A percentile compares a stretch with the other conserved stretches of the same genome.
Conservation (phyloP, 129 eudicot species). For the Calendula officinalis region DNA sequence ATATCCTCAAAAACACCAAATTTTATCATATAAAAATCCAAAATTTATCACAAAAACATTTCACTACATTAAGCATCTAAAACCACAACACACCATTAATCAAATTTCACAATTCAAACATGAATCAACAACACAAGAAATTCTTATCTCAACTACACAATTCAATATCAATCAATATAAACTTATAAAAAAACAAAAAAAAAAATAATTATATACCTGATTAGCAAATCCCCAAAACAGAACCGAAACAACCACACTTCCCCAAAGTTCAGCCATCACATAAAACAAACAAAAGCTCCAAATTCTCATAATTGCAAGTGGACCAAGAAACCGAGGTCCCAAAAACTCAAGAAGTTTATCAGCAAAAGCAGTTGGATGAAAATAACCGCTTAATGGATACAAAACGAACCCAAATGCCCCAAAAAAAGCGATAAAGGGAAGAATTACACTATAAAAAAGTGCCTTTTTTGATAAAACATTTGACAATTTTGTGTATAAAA, state of each 20-base stretch:
- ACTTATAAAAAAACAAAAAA: not conserved
- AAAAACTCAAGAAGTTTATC: slow-evolving; percentile 70
- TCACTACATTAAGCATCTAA: not conserved
- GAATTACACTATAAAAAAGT: slow-evolving; percentile 68
- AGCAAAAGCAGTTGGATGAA: slow-evolving; percentile 92
- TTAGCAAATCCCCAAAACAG: slow-evolving; percentile 99
- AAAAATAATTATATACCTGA: slow-evolving; percentile 56
- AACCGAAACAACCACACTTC: slow-evolving; percentile 96
- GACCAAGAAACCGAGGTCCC: slow-evolving; percentile 95
- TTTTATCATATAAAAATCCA: no score
- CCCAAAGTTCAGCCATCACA: slow-evolving; percentile 99
- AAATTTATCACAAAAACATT: no score
- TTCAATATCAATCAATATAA: slow-evolving; percentile 10
- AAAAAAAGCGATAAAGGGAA: slow-evolving; percentile 90
- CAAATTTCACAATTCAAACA: not conserved
- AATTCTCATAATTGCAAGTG: slow-evolving; percentile 92
- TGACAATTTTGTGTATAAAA: slow-evolving; percentile 79
- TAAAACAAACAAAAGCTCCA: slow-evolving; percentile 98
- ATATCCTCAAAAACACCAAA: no score
- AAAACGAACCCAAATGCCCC: slow-evolving; percentile 98
- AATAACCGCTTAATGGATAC: slow-evolving; percentile 78
- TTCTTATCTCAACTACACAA: slow-evolving; percentile 1
- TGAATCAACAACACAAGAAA: not conserved
- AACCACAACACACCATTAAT: slow-evolving; percentile 9
- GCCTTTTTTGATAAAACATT: slow-evolving; percentile 87